These are phyloP conservation scores for Glycyrrhiza uralensis DNA, from an alignment of 306 rosid species.

Conservation along the genomic window DNA sequence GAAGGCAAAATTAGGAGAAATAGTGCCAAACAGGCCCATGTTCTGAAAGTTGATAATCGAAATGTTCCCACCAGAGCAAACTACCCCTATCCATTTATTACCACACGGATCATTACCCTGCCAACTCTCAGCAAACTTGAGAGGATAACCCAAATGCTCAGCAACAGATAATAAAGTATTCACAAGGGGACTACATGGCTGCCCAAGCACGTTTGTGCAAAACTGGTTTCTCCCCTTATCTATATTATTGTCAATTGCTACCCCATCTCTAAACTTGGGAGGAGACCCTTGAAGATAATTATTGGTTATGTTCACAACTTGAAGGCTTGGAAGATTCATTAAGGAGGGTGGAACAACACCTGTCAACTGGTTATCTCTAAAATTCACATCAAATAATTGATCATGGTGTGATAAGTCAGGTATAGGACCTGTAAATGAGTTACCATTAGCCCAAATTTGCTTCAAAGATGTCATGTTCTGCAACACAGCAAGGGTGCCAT, in stretches of 20 bases:
- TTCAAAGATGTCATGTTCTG: constrained; percentile 49
- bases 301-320: constrained; percentile 56
- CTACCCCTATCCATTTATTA: constrained; percentile 49
- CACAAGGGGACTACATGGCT: constrained; percentile 53
- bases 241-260: constrained; percentile 37
- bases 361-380: constrained; percentile 68
- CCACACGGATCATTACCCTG: constrained; percentile 70
- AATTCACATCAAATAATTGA: constrained; percentile 29
- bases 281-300: constrained; percentile 73
- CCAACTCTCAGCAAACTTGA: constrained; percentile 60
- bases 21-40: constrained; percentile 59
- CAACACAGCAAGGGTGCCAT: constrained; percentile 61
- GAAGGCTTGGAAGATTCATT: constrained; percentile 27
- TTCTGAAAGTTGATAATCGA: constrained; percentile 48
- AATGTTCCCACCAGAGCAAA: constrained; percentile 40
- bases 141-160: constrained; percentile 58
- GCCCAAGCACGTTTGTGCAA: constrained; percentile 40
- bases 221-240: constrained; percentile 34
- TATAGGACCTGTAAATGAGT: constrained; percentile 70
- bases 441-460: constrained; percentile 54
- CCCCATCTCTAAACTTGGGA: constrained; percentile 44
- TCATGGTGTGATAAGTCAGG: constrained; percentile 53
- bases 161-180: constrained; percentile 40
- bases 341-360: constrained; percentile 77
- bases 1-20: constrained; percentile 53